These are phyloP conservation scores for Pseudocercospora cruenta DNA, from an alignment of 2,329 filamentous ascomycete species.

Conservation along the genomic window DNA sequence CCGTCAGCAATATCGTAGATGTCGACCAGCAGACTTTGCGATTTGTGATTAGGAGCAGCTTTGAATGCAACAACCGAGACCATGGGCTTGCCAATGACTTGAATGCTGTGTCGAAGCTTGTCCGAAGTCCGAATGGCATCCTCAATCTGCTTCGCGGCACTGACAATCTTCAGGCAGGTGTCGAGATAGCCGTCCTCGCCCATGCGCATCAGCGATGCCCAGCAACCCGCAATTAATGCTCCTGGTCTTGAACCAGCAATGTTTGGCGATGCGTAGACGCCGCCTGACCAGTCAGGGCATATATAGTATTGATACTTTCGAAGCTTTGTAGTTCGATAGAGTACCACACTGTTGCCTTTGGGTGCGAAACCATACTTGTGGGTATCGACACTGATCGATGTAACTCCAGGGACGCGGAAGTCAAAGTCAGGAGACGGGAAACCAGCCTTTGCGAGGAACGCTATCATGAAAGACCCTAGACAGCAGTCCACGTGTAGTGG, in stretches of 20 bases:
- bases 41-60: constrained; percentile 45
- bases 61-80: constrained; percentile 90
- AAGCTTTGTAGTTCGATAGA: constrained; percentile 80
- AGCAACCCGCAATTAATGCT: constrained; percentile 92
- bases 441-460: constrained; percentile 89
- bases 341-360: constrained; percentile 90
- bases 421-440: constrained; percentile 89
- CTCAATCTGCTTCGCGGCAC: constrained; percentile 79
- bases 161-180: constrained; percentile 85
- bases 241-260: constrained; percentile 91
- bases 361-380: constrained; percentile 99
- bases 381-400: constrained; percentile 93
- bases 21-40: constrained; percentile 66
- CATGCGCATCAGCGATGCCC: constrained; percentile 86
- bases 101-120: constrained; percentile 70
- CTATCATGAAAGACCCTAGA: constrained; percentile 90
- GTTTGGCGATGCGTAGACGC: constrained; percentile 90
- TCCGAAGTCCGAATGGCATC: constrained; percentile 72
- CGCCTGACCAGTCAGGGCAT: constrained; percentile 90
- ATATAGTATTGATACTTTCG: constrained; percentile 96
- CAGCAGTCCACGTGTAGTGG: constrained; percentile 98
- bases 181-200: constrained; percentile 88
- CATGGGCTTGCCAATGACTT: constrained; percentile 80
- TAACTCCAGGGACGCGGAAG: constrained; percentile 91
- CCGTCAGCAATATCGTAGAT: constrained; percentile 93